Evolutionary conservation across 345 rosid genomes (phyloP), one percentile per base, ranked within the genome.

Genomic region (Citrus unshiu): DNA sequence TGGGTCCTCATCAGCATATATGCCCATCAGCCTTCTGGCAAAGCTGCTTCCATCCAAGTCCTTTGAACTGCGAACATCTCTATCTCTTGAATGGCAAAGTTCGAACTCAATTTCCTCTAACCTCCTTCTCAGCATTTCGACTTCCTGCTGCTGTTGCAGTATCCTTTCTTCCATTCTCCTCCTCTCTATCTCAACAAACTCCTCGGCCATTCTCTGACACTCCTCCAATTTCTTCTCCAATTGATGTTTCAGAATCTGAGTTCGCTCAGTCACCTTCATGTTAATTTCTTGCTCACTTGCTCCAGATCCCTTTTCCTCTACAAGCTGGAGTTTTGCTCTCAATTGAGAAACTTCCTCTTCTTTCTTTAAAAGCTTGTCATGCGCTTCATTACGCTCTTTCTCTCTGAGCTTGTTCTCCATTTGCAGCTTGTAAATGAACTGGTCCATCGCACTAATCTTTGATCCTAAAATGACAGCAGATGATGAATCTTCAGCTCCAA

Each of bases 121-220:
- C 68, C 95, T 87, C 82, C 85, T 89, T 81, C 94, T 89, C 82
- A 94, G 84, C 91, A 86, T 89, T 83, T 96, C 97, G 35, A 93
- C 84, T 81, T 95, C 99, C 82, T 88, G 89, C 82, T 93, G 97
- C 86, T 95, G 98, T 74, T 91, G 98, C 84, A 90, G 65, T 72
- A 93, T 90, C 83, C 81, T 93, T 84, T 93, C 95, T 80, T 95
- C 99, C 97, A 95, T 93, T 87, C 96, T 93, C 81, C 89, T 93
- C 84, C 96, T 93, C 85, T 93, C 97, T 84, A 90, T 74, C 74
- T 93, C 97, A 70, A 95, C 90, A 79, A 91, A 86, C 68, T 92
- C 97, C 77, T 92, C 94, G 6, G 97, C 92, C 91, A 91, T 90
- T 87, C 92, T 90, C 84, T 85, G 87, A 59, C 97, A 91, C 81